Evolutionary conservation across 2,329 filamentous ascomycete species (phyloP).

Genomic region (Mycosphaerelloides madeirae): DNA sequence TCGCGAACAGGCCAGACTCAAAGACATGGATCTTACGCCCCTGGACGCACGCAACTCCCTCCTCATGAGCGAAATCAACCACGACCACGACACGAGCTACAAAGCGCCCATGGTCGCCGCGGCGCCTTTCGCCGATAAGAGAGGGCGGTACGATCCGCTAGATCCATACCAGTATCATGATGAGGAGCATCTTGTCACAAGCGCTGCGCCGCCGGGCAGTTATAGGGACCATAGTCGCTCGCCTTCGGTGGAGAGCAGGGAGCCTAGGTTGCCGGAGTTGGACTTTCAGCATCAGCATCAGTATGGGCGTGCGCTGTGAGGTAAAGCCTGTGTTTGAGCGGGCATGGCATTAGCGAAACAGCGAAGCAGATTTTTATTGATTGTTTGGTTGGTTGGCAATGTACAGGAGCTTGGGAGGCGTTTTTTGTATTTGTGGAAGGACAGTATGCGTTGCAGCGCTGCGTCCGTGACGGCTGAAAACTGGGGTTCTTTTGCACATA

Average conservation of each 20-base stretch:
- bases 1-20: constrained; percentile 72
- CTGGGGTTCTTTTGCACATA: no score
- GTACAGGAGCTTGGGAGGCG: no score
- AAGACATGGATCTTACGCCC: constrained; percentile 78
- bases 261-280: constrained; percentile 29
- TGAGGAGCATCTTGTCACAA: constrained; percentile 26
- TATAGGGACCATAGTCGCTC: neutral
- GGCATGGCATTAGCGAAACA: neutral
- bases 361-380: neutral
- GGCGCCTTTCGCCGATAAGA: constrained; percentile 26
- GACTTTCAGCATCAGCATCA: constrained; percentile 20
- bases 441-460: no score
- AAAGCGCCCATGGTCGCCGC: constrained; percentile 29
- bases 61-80: constrained; percentile 57
- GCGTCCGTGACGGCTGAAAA: no score
- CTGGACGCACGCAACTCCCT: constrained; percentile 83
- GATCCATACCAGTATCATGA: constrained; percentile 14
- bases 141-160: constrained; percentile 32
- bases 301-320: neutral
- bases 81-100: constrained; percentile 24
- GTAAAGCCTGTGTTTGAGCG: neutral
- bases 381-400: no score
- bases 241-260: constrained; percentile 7
- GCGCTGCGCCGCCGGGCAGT: constrained; percentile 23
- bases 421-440: no score